phyloP scores from a whole-genome alignment of 345 rosid genomes.

The Trapa incisa region DNA sequence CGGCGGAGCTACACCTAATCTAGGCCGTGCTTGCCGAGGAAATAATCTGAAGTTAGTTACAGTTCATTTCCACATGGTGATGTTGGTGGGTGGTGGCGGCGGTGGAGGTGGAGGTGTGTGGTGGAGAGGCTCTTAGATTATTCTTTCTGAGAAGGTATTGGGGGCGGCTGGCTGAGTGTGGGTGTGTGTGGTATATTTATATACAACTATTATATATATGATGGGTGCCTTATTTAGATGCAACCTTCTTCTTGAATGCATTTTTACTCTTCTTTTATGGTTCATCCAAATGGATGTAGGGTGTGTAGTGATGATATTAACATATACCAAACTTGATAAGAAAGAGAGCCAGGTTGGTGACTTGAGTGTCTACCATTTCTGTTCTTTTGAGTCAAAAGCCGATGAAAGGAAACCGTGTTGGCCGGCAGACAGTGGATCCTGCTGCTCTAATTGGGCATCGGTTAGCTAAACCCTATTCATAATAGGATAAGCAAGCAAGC shows the following conservation, averaged over 20 bases:
- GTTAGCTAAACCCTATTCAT: no score
- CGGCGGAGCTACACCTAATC: neutral
- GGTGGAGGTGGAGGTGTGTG: constrained; percentile 3
- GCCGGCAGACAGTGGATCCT: constrained; percentile 9
- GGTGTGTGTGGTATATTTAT: no score
- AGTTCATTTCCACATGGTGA: neutral
- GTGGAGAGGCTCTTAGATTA: constrained; percentile 7
- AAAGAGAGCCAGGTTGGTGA: constrained; percentile 27
- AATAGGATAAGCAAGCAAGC: no score
- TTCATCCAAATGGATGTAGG: no score
- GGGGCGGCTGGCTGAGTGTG: constrained; percentile 27
- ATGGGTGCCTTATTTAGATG: constrained; percentile 15
- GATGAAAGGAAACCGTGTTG: neutral
- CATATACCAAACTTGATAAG: neutral
- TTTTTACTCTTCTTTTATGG: no score
- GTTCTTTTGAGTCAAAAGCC: neutral
- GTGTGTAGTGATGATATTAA: no score
- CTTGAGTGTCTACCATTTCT: constrained; percentile 2
- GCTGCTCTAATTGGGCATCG: no score
- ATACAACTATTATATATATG: no score
- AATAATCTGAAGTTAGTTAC: neutral
- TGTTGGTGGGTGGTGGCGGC: neutral
- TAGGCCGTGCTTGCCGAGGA: neutral
- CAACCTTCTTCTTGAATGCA: constrained; percentile 7
- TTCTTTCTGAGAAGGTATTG: constrained; percentile 25